Conservation (phyloP, 2,329 filamentous ascomycete genomes). For the Diaporthe helianthi region DNA sequence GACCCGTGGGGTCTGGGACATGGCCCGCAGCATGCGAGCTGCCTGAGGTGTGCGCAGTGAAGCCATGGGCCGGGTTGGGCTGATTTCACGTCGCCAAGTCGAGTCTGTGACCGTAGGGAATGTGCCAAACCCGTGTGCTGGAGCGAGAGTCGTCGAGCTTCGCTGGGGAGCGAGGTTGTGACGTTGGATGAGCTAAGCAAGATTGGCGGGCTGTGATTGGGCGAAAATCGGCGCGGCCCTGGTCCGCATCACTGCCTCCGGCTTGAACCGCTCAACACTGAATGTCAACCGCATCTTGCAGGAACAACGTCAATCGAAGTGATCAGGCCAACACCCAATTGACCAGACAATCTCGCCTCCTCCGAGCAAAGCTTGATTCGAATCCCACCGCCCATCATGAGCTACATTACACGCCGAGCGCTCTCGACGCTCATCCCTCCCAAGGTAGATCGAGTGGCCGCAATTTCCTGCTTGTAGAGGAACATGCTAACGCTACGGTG, state of each 20-base stretch:
- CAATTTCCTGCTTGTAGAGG: background rate
- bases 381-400: slow-evolving; percentile 73
- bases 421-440: slow-evolving; percentile 99
- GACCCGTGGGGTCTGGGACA: slow-evolving; percentile 50
- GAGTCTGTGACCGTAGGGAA: slow-evolving; percentile 7
- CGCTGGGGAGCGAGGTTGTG: slow-evolving; percentile 24
- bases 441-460: slow-evolving; percentile 72
- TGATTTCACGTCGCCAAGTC: slow-evolving; percentile 21
- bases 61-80: slow-evolving; percentile 60
- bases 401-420: slow-evolving; percentile 87
- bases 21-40: slow-evolving; percentile 58
- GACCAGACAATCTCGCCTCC: slow-evolving; percentile 37
- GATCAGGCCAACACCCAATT: slow-evolving; percentile 45
- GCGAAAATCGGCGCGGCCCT: slow-evolving; percentile 46
- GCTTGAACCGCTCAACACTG: slow-evolving; percentile 30
- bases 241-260: slow-evolving; percentile 36
- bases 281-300: slow-evolving; percentile 30
- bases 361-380: slow-evolving; percentile 15
- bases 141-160: slow-evolving; percentile 13
- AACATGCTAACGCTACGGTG: slow-evolving; percentile 48
- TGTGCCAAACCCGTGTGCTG: slow-evolving; percentile 31
- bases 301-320: slow-evolving; percentile 37
- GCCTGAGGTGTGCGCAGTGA: slow-evolving; percentile 66
- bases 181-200: slow-evolving; percentile 27
- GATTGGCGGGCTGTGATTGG: slow-evolving; percentile 37